These are phyloP conservation scores for Dactylonectria estremocensis DNA, from an alignment of 2,329 filamentous ascomycete genomes.

Conservation along the genomic window DNA sequence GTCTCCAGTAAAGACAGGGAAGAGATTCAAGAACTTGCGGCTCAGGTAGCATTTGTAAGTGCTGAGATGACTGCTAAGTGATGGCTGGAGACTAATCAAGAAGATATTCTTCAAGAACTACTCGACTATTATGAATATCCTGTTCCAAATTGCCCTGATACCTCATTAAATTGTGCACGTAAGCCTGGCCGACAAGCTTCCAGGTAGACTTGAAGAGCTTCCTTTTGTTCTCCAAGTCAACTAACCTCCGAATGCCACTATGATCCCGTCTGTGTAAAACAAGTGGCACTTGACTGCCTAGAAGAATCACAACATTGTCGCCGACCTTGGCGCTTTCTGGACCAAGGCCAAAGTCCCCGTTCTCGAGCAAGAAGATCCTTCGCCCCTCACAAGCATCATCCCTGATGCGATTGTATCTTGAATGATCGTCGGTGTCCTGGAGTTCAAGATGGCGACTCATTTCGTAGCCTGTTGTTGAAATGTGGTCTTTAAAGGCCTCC, in stretches of 20 bases:
- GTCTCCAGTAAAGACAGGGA: too few species aligned
- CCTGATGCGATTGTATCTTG: constrained; percentile 18
- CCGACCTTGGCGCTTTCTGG: constrained; percentile 21
- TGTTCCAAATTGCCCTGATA: constrained; percentile 21
- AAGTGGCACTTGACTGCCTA: constrained; percentile 16
- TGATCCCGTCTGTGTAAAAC: constrained; percentile 12
- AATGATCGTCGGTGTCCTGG: background rate
- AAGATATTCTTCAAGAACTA: constrained; percentile 22
- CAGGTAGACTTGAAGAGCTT: constrained; percentile 22
- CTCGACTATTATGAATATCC: constrained; percentile 13
- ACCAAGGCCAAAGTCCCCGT: constrained; percentile 25
- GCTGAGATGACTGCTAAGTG: too few species aligned
- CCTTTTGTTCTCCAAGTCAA: constrained; percentile 18
- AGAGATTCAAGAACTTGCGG: too few species aligned
- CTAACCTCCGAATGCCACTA: background rate
- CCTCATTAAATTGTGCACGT: constrained; percentile 13
- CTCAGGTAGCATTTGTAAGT: too few species aligned
- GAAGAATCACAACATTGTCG: constrained; percentile 12
- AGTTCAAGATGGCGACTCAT: constrained; percentile 22
- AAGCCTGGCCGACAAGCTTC: constrained; percentile 25
- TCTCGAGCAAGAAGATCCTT: constrained; percentile 25
- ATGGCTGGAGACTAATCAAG: constrained; percentile 13
- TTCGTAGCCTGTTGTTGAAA: constrained; percentile 21
- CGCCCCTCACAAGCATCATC: constrained; percentile 29
- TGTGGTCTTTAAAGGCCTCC: background rate